Evolutionary conservation across 495 filamentous ascomycete genomes (phyloP).

Genomic region (Jackrogersella minutella): DNA sequence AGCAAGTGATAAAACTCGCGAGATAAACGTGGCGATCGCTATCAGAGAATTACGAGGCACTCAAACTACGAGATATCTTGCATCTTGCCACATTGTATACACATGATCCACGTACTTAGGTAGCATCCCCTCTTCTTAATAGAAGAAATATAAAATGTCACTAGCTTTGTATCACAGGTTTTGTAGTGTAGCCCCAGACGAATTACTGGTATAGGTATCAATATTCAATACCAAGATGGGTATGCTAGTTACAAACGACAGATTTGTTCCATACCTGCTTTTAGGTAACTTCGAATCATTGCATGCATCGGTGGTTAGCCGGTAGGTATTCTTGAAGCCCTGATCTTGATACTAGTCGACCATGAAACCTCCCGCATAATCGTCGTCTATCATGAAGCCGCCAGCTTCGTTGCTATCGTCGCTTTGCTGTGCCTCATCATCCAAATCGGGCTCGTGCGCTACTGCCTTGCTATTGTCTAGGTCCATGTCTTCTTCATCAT

Average conservation of each 20-base stretch:
- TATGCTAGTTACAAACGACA: too few relatives aligned
- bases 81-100: neutral
- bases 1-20: neutral
- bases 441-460: conserved; percentile 23
- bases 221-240: neutral
- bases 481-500: conserved; percentile 14
- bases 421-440: conserved; percentile 25
- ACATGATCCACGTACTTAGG: neutral
- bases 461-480: conserved; percentile 18
- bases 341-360: conserved; percentile 18
- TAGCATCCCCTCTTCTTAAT: conserved; percentile 18
- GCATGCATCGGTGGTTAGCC: neutral
- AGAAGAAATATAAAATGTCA: neutral
- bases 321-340: neutral
- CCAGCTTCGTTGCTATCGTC: conserved; percentile 44
- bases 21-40: neutral
- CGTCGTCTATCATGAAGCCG: conserved; percentile 45
- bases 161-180: neutral
- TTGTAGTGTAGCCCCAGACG: neutral
- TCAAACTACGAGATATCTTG: neutral
- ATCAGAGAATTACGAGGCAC: too few relatives aligned
- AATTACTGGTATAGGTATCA: neutral
- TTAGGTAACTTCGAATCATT: neutral
- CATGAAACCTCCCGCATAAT: conserved; percentile 42
- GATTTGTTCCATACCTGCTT: too few relatives aligned